Percentiles rank a stretch among this genome's conserved stretches.
Conservation (phyloP, 495 filamentous ascomycete species). For the Amphirosellinia nigrospora region DNA sequence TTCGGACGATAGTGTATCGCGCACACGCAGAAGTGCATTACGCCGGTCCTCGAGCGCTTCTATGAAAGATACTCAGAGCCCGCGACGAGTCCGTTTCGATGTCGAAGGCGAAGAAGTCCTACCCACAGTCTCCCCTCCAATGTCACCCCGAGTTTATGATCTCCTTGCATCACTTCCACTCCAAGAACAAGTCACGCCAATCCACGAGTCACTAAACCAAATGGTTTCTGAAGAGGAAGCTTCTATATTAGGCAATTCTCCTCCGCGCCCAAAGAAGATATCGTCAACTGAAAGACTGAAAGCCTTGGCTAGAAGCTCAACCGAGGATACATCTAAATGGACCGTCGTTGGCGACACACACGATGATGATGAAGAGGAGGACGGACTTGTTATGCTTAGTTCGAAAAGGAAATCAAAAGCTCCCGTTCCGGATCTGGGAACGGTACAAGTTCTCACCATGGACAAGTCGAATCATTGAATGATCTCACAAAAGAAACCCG, state of each 20-base stretch:
- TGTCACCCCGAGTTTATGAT: slow-evolving; percentile 28
- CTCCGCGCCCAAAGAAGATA: slow-evolving; percentile 51
- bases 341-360: slow-evolving; percentile 45
- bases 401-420: slow-evolving; percentile 28
- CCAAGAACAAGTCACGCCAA: slow-evolving; percentile 32
- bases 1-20: slow-evolving; percentile 50
- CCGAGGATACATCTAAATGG: slow-evolving; percentile 51
- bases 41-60: slow-evolving; percentile 53
- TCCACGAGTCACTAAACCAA: slow-evolving; percentile 30
- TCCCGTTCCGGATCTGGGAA: slow-evolving; percentile 22
- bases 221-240: slow-evolving; percentile 29
- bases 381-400: slow-evolving; percentile 40
- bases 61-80: slow-evolving; percentile 48
- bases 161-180: slow-evolving; percentile 24
- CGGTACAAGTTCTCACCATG: slow-evolving; percentile 13
- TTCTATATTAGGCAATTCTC: slow-evolving; percentile 47
- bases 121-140: slow-evolving; percentile 53
- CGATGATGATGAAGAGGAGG: slow-evolving; percentile 45
- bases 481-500: slow-evolving; percentile 15
- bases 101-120: slow-evolving; percentile 59
- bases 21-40: slow-evolving; percentile 54
- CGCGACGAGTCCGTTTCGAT: slow-evolving; percentile 60
- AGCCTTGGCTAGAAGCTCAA: slow-evolving; percentile 49
- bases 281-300: slow-evolving; percentile 54
- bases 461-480: background rate